A percentile compares a stretch with the other conserved stretches of the same genome.
Conservation (phyloP, 2,329 filamentous ascomycete genomes). For the Samsoniella hepiali region DNA sequence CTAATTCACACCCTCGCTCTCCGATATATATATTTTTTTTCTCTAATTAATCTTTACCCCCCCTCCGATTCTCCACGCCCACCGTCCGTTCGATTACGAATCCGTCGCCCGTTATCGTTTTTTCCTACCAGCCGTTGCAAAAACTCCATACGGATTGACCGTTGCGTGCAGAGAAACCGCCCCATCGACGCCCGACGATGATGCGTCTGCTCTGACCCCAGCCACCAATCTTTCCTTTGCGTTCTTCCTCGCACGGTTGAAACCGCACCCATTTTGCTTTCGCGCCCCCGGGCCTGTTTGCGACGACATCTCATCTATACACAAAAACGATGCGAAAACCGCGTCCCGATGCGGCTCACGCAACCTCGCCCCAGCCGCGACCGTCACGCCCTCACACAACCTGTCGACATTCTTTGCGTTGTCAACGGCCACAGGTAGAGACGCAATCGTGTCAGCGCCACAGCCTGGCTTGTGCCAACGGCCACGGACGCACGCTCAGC, state of each 20-base stretch:
- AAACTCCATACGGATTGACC: background rate
- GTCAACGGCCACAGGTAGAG: background rate
- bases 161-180: background rate
- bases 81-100: background rate
- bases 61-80: background rate
- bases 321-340: slow-evolving; percentile 10
- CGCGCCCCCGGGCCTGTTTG: background rate
- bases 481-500: background rate
- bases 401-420: background rate
- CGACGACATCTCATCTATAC: background rate
- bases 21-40: background rate
- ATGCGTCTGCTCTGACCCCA: slow-evolving; percentile 5
- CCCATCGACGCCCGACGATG: background rate
- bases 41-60: background rate
- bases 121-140: background rate
- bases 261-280: background rate
- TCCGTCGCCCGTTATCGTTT: background rate
- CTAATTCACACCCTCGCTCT: slow-evolving; percentile 3
- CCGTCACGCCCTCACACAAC: background rate
- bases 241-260: no score
- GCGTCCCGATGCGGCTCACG: background rate
- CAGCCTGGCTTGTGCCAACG: background rate
- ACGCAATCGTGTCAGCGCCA: background rate
- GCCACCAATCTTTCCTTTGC: background rate
- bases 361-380: background rate